Percentiles rank a stretch among this genome's conserved stretches.
Evolutionary conservation across 2,329 filamentous ascomycete species (phyloP).

Genomic region (Fusarium torreyae): DNA sequence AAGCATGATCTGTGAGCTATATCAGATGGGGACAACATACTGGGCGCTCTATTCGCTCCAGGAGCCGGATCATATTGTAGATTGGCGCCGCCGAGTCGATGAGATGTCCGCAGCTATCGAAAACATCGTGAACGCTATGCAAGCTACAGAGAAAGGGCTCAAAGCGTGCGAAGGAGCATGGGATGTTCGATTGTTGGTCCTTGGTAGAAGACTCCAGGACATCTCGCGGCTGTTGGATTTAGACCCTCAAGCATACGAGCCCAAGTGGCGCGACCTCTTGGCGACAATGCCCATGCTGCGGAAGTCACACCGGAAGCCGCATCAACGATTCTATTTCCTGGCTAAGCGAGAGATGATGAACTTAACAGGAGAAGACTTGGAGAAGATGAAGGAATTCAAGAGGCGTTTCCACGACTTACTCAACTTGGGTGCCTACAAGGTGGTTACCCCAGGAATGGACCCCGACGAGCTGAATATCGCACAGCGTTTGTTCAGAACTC

Average conservation of each 20-base stretch:
- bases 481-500: constrained; percentile 38
- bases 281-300: constrained; percentile 46
- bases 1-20: constrained; percentile 45
- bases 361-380: constrained; percentile 25
- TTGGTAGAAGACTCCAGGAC: constrained; percentile 23
- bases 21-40: constrained; percentile 27
- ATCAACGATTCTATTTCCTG: constrained; percentile 41
- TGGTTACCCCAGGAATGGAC: constrained; percentile 32
- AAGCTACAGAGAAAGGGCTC: neutral
- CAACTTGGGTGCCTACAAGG: constrained; percentile 35
- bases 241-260: constrained; percentile 9
- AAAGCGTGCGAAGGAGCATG: constrained; percentile 30
- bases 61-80: constrained; percentile 3
- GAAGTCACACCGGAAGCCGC: constrained; percentile 36
- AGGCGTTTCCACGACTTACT: constrained; percentile 18
- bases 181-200: constrained; percentile 23
- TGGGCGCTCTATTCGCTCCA: constrained; percentile 33
- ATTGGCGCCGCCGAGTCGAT: constrained; percentile 15
- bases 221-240: constrained; percentile 29
- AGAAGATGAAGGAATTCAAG: constrained; percentile 33
- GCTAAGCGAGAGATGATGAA: constrained; percentile 45
- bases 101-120: constrained; percentile 5
- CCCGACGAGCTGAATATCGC: constrained; percentile 31
- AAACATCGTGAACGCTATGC: neutral
- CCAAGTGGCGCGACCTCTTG: constrained; percentile 44